Conservation (phyloP, 1,284 basidiomycete genomes). For the Leccinum pachyderme region DNA sequence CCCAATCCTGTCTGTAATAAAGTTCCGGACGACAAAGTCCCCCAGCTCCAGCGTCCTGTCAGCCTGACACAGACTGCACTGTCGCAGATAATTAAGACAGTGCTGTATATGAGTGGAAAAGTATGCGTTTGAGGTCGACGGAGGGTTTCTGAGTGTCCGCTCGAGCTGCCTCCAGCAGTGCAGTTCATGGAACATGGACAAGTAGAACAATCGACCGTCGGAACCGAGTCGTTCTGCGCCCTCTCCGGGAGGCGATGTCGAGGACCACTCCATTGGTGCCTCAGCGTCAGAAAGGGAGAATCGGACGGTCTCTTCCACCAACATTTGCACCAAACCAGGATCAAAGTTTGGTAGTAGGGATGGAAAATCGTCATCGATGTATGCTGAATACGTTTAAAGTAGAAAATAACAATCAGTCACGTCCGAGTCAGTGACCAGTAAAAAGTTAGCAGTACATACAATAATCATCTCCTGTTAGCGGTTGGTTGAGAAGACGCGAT, state of each 20-base stretch:
- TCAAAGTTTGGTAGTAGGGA: not conserved
- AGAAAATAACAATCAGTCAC: not conserved
- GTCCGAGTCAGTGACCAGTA: not conserved
- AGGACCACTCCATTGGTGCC: not conserved
- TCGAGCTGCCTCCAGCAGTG: conserved; percentile 1
- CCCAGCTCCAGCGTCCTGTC: conserved; percentile 5
- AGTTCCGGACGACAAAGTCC: conserved; percentile 1
- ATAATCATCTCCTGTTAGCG: not conserved
- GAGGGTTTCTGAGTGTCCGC: not conserved
- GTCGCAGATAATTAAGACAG: conserved; percentile 7
- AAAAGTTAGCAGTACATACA: not conserved
- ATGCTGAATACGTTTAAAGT: not conserved
- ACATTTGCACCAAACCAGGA: not conserved
- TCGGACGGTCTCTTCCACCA: not conserved
- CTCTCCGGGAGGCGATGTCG: not conserved
- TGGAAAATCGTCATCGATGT: not conserved
- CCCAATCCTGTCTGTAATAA: not conserved
- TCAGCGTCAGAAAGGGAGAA: not conserved
- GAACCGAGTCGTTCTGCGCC: not conserved
- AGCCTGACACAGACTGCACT: conserved; percentile 4
- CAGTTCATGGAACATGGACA: not conserved
- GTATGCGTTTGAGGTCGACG: not conserved
- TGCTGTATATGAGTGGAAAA: not conserved
- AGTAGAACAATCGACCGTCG: not conserved
- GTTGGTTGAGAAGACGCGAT: not conserved